These are phyloP conservation scores for Claviceps sp. DNA, from an alignment of 2,329 filamentous ascomycete genomes.

Conservation along the genomic window DNA sequence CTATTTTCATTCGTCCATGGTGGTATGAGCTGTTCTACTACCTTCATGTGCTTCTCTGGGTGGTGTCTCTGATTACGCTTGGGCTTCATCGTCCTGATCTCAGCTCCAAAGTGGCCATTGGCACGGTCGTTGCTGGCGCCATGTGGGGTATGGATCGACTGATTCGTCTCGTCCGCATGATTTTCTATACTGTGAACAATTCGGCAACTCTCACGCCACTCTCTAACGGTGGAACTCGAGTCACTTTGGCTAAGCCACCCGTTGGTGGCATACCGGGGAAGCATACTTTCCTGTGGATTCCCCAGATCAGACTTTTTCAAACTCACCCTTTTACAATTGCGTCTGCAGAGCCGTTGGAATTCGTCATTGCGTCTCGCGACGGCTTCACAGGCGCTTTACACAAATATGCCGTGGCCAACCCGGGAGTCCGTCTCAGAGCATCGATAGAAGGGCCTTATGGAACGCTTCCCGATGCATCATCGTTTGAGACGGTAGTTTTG, in stretches of 20 bases:
- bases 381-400: constrained; percentile 46
- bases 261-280: constrained; percentile 36
- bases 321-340: constrained; percentile 53
- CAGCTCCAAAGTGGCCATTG: constrained; percentile 25
- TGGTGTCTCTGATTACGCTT: constrained; percentile 32
- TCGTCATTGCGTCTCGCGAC: constrained; percentile 43
- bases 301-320: constrained; percentile 39
- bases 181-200: constrained; percentile 35
- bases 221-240: constrained; percentile 38
- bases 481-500: constrained; percentile 42
- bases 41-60: constrained; percentile 35
- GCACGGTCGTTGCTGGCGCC: constrained; percentile 27
- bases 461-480: constrained; percentile 34
- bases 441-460: constrained; percentile 49
- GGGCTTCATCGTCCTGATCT: constrained; percentile 39
- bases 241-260: constrained; percentile 38
- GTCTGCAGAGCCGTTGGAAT: constrained; percentile 37
- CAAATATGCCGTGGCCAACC: constrained; percentile 33
- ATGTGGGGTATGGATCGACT: constrained; percentile 40
- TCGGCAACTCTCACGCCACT: constrained; percentile 39
- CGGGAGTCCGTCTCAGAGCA: constrained; percentile 32
- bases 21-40: constrained; percentile 45
- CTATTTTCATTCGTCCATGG: constrained; percentile 28
- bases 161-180: constrained; percentile 30
- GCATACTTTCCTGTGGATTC: constrained; percentile 53